Evolutionary conservation across 2,329 filamentous ascomycete genomes (phyloP), one percentile per base, ranked within the genome.

Genomic region (Cladorrhinum sp.): DNA sequence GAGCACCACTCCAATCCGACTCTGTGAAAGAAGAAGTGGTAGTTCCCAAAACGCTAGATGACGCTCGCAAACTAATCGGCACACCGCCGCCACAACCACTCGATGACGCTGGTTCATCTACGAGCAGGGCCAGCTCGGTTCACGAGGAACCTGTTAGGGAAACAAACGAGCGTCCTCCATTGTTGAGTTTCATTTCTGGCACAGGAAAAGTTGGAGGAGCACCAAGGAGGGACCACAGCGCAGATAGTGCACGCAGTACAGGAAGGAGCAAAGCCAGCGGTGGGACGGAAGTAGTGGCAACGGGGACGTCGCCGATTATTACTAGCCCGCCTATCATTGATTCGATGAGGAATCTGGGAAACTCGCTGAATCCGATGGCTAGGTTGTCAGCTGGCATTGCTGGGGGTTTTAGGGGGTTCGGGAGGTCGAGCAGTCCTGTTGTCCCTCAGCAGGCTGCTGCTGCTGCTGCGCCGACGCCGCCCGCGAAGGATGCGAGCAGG

Each of bases 41-140:
- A 6, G 82, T 96, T 0, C 95, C 95, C 1, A 94, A 91, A 69
- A 99, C 95, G 1, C 79, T 99, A 0, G 95, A 96, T 68, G 95
- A 99, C 70, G 95, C 94, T 16, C 84, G 92, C 52, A 94, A 92
- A 72, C 83, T 99, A 10, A 90, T 99, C 64, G 90, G 86, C 69
- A 90, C 89, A 1, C 86, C 89, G 36, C 79, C 86, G 14, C 82
- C 42, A 2, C 42, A 18, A 20, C 5, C 77, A 0, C 23, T 57
- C 16, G 84, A 87, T 2, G 86, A 88, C 39, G 84, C 86, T 60
- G 80, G 24, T 12, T 49, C 72, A 63, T 86, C 84, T 8, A 77
- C 82, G n/a, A 84, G 83, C 68, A 86, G 82, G 39, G 77, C 81
- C 46, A 83, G 79, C 66, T 82, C 82, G 1, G 70, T 81, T 7